Conservation (phyloP, 2,329 filamentous ascomycete genomes). For the Stachybotrys chlorohalonatus region DNA sequence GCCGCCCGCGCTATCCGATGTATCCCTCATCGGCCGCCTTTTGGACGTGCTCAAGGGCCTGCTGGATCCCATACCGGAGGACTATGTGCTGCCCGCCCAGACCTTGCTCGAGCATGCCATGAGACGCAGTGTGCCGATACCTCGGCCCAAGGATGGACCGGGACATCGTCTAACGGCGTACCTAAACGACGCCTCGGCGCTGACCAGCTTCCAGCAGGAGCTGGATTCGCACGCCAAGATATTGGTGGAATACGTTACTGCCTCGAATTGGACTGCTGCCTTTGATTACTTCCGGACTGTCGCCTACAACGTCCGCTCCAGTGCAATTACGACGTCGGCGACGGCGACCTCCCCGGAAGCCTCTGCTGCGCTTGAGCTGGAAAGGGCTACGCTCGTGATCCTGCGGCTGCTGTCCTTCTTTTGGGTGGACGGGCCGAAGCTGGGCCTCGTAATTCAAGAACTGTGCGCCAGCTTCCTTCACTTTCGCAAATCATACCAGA, state of each 20-base stretch:
- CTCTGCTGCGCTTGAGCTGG: slow-evolving; percentile 35
- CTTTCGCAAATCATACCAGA: slow-evolving; percentile 55
- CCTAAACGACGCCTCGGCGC: neutral
- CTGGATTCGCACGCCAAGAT: slow-evolving; percentile 46
- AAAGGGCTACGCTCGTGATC: slow-evolving; percentile 41
- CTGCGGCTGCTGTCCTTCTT: slow-evolving; percentile 53
- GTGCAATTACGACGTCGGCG: slow-evolving; percentile 18
- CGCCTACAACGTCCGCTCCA: slow-evolving; percentile 40
- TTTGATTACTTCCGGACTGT: slow-evolving; percentile 49
- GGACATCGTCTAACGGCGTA: neutral
- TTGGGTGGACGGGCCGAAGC: slow-evolving; percentile 54
- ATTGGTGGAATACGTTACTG: slow-evolving; percentile 55
- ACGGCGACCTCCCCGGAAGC: slow-evolving; percentile 25
- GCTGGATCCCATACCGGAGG: slow-evolving; percentile 50
- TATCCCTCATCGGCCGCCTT: slow-evolving; percentile 42
- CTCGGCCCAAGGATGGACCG: slow-evolving; percentile 10
- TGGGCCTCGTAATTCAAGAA: slow-evolving; percentile 55
- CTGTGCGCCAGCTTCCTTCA: slow-evolving; percentile 59
- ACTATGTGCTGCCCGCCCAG: slow-evolving; percentile 44
- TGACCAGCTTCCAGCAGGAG: slow-evolving; percentile 28
- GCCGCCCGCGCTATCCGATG: slow-evolving; percentile 33
- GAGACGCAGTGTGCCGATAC: slow-evolving; percentile 25
- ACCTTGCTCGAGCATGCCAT: slow-evolving; percentile 46
- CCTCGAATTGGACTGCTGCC: slow-evolving; percentile 51
- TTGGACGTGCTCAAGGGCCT: slow-evolving; percentile 48